Percentiles rank a stretch among this genome's conserved stretches.
Conservation (phyloP, 164 flowering plant species). For the Vitis rotundifolia region DNA sequence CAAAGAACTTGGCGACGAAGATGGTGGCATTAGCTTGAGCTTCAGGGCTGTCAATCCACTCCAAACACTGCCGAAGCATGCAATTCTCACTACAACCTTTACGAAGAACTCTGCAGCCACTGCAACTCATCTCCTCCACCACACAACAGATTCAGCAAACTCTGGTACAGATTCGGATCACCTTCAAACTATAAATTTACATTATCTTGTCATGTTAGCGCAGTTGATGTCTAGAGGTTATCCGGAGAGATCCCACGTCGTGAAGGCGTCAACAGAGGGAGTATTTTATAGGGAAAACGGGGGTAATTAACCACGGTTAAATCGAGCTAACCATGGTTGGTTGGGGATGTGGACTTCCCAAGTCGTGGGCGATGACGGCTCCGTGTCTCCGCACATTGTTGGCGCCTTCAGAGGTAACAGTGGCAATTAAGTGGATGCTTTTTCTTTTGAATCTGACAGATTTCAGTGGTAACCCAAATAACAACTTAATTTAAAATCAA, state of each 20-base stretch:
- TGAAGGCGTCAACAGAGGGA: background rate
- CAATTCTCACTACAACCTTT: constrained; percentile 45
- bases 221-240: background rate
- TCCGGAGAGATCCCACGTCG: background rate
- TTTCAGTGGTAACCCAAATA: too few species aligned
- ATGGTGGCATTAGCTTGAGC: constrained; percentile 45
- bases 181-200: too few species aligned
- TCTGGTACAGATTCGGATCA: too few species aligned
- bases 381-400: background rate
- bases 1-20: constrained; percentile 49
- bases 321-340: background rate
- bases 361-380: background rate
- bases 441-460: too few species aligned
- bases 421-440: too few species aligned
- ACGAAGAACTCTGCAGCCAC: constrained; percentile 42
- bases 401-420: too few species aligned
- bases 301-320: constrained; percentile 1
- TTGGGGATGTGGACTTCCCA: background rate
- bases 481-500: too few species aligned
- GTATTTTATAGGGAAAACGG: background rate
- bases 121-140: constrained; percentile 35
- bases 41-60: constrained; percentile 28
- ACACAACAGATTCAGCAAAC: too few species aligned
- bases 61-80: constrained; percentile 34
- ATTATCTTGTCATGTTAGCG: too few species aligned